phyloP scores from a whole-genome alignment of 1,139 yeast species.

The Hansenula lynferdii region DNA sequence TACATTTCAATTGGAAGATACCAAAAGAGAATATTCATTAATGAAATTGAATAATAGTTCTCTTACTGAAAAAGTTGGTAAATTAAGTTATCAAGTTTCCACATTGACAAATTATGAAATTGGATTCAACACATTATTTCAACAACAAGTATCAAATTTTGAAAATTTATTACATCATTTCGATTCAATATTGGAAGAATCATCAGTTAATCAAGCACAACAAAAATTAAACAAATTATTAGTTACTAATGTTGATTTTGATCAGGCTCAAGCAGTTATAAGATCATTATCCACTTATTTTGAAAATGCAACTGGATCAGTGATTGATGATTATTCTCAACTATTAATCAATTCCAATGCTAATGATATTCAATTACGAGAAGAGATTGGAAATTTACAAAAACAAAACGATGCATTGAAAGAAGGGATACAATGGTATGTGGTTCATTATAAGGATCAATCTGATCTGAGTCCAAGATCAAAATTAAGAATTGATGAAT shows the following conservation, averaged over 20 bases:
- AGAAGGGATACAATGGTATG: slow-evolving; percentile 19
- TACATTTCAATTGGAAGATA: slow-evolving; percentile 36
- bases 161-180: slow-evolving; percentile 41
- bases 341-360: slow-evolving; percentile 28
- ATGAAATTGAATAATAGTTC: slow-evolving; percentile 30
- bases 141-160: slow-evolving; percentile 35
- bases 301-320: slow-evolving; percentile 52
- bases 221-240: slow-evolving; percentile 42
- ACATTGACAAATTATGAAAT: slow-evolving; percentile 29
- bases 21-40: slow-evolving; percentile 34
- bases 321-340: slow-evolving; percentile 51
- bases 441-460: slow-evolving; percentile 13
- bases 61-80: slow-evolving; percentile 30
- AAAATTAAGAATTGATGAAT: slow-evolving; percentile 51
- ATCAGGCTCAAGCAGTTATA: slow-evolving; percentile 39
- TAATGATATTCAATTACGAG: slow-evolving; percentile 18
- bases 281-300: slow-evolving; percentile 53
- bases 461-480: slow-evolving; percentile 29
- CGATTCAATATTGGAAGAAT: slow-evolving; percentile 52
- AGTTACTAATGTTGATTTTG: slow-evolving; percentile 26
- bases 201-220: slow-evolving; percentile 53
- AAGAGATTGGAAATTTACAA: slow-evolving; percentile 12
- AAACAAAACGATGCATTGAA: slow-evolving; percentile 15
- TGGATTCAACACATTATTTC: slow-evolving; percentile 36
- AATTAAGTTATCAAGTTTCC: slow-evolving; percentile 19